Evolutionary conservation across 108 stramenopile genomes (phyloP).

Genomic region (Nitzschia sp.): DNA sequence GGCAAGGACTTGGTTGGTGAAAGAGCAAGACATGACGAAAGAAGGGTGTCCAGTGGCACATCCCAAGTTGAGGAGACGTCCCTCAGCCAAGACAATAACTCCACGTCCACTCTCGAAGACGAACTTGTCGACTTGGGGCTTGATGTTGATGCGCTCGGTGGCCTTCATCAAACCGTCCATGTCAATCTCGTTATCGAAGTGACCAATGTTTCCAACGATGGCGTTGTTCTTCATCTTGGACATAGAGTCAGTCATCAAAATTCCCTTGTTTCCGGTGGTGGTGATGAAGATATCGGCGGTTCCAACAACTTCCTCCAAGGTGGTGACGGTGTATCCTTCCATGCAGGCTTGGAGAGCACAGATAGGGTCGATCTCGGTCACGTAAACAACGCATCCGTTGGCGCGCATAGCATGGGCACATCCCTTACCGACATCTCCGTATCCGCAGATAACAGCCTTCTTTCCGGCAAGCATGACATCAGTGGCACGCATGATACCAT

Average conservation of each 20-base stretch:
- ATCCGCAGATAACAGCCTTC: slow-evolving; percentile 99
- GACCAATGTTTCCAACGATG: slow-evolving; percentile 99
- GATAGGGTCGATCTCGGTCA: slow-evolving; percentile 99
- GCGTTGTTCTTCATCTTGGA: slow-evolving; percentile 99
- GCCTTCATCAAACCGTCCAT: slow-evolving; percentile 92
- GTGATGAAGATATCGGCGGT: slow-evolving; percentile 98
- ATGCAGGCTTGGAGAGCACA: slow-evolving; percentile 99
- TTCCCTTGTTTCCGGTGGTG: slow-evolving; percentile 99
- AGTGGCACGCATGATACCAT: slow-evolving; percentile 99
- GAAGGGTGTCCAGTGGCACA: slow-evolving; percentile 99
- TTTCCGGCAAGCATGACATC: slow-evolving; percentile 99
- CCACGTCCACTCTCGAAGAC: slow-evolving; percentile 90
- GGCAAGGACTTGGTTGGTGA: slow-evolving; percentile 99
- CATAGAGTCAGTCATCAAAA: slow-evolving; percentile 95
- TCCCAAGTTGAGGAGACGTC: slow-evolving; percentile 99
- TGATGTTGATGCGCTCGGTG: slow-evolving; percentile 97
- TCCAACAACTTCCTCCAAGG: slow-evolving; percentile 83
- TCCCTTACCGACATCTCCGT: slow-evolving; percentile 99
- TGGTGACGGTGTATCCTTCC: slow-evolving; percentile 98
- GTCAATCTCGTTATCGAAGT: slow-evolving; percentile 99
- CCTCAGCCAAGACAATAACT: slow-evolving; percentile 97
- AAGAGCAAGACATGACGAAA: slow-evolving; percentile 99
- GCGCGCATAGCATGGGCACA: slow-evolving; percentile 99
- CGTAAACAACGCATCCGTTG: slow-evolving; percentile 95
- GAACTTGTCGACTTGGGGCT: slow-evolving; percentile 99